Conservation (phyloP, 2,329 filamentous ascomycete species). For the Ophiostoma tasmaniense region DNA sequence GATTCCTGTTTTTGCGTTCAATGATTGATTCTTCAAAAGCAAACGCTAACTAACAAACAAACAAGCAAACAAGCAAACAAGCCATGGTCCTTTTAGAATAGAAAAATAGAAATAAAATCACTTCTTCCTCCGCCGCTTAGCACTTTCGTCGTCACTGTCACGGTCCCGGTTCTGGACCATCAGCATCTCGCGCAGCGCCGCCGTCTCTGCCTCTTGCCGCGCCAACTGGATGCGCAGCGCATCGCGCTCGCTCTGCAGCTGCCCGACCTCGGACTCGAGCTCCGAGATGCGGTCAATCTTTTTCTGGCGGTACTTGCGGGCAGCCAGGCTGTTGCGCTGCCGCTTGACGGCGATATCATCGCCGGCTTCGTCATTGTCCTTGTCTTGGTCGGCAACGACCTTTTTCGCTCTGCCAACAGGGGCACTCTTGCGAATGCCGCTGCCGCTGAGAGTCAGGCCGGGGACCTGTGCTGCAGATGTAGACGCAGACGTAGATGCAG, state of each 20-base stretch:
- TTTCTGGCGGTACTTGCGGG: slow-evolving; percentile 55
- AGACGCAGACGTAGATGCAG: not conserved
- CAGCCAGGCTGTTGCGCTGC: slow-evolving; percentile 53
- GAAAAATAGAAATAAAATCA: not conserved
- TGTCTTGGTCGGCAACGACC: not conserved
- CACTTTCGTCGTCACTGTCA: not conserved
- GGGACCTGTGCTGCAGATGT: not conserved
- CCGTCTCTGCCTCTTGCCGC: slow-evolving; percentile 50
- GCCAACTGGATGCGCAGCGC: slow-evolving; percentile 48
- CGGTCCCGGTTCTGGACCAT: slow-evolving; percentile 11
- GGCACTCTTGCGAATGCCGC: slow-evolving; percentile 5
- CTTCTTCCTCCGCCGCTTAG: not conserved
- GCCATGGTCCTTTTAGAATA: not conserved
- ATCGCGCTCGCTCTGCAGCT: slow-evolving; percentile 47
- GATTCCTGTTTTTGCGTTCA: not conserved
- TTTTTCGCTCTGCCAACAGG: not conserved
- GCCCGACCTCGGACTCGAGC: slow-evolving; percentile 45
- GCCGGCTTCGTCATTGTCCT: not conserved
- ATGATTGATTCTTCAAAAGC: not conserved
- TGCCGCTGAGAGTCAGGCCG: not conserved
- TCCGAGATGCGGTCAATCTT: slow-evolving; percentile 50
- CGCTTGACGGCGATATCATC: slow-evolving; percentile 36
- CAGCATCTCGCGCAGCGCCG: slow-evolving; percentile 42
- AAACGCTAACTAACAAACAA: not conserved
- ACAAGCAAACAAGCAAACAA: not conserved